phyloP scores from a whole-genome alignment of 2,329 filamentous ascomycete genomes.

The Stachybotrys chartarum region DNA sequence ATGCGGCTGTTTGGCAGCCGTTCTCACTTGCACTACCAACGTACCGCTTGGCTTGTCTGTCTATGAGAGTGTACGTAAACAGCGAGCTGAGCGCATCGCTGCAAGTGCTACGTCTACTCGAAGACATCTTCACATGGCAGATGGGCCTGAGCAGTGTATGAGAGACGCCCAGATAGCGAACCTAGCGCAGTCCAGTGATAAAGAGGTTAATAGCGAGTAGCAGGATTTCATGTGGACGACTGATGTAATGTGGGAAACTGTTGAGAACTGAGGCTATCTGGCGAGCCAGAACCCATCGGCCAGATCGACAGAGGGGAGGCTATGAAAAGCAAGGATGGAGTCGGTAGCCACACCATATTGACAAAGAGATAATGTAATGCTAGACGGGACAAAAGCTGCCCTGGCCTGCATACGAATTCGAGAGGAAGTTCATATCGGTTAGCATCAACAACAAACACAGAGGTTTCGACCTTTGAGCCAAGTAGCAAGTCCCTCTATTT shows the following conservation, averaged over 20 bases:
- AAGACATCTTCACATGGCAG: slow-evolving; percentile 9
- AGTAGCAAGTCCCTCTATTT: too few relatives aligned
- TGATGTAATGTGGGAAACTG: slow-evolving; percentile 20
- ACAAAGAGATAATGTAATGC: too few relatives aligned
- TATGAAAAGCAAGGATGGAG: too few relatives aligned
- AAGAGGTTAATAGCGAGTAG: slow-evolving; percentile 16
- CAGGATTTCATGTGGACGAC: slow-evolving; percentile 22
- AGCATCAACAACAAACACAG: too few relatives aligned
- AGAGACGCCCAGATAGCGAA: slow-evolving; percentile 11
- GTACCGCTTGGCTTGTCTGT: slow-evolving; percentile 10
- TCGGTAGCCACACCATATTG: too few relatives aligned
- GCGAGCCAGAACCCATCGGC: not conserved
- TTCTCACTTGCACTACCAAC: slow-evolving; percentile 13
- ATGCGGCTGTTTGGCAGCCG: slow-evolving; percentile 49
- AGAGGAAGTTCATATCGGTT: too few relatives aligned
- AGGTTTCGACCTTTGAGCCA: too few relatives aligned
- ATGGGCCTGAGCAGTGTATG: slow-evolving; percentile 8
- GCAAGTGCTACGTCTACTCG: slow-evolving; percentile 9
- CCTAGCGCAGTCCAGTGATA: slow-evolving; percentile 8
- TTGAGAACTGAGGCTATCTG: slow-evolving; percentile 10
- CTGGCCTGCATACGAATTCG: too few relatives aligned
- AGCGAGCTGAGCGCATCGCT: slow-evolving; percentile 11
- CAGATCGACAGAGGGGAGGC: too few relatives aligned
- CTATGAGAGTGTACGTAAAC: slow-evolving; percentile 13
- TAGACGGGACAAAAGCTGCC: too few relatives aligned